Conservation (phyloP, 1,284 basidiomycete species). For the Wallemia mellicola region DNA sequence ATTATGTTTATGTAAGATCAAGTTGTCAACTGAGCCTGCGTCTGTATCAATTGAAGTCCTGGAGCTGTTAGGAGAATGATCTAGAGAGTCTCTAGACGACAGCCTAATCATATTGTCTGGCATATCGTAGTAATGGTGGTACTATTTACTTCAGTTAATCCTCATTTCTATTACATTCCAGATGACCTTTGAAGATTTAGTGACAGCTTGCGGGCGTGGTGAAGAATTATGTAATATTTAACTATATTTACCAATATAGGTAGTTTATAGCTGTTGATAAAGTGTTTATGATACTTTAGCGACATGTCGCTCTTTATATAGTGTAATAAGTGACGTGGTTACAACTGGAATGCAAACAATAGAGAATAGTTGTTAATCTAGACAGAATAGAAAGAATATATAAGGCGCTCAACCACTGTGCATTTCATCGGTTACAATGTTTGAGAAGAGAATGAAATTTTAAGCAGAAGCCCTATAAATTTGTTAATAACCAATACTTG, state of each 20-base stretch:
- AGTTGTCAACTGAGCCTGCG: neutral
- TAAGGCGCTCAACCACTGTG: neutral
- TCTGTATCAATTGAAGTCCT: neutral
- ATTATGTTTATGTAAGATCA: neutral
- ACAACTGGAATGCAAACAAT: no score
- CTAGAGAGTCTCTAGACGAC: neutral
- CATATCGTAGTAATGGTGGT: neutral
- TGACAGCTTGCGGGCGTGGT: no score
- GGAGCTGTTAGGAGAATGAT: neutral
- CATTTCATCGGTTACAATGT: neutral
- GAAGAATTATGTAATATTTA: no score
- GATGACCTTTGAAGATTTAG: neutral
- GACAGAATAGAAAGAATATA: no score
- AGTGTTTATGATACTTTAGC: no score
- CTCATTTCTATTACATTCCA: neutral
- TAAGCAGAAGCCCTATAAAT: conserved; percentile 1
- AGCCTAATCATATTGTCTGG: neutral
- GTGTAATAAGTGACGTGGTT: no score
- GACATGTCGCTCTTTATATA: no score
- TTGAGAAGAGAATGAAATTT: neutral
- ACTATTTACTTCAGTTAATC: neutral
- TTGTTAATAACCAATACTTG: neutral
- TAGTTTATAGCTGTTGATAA: no score
- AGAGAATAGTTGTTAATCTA: no score
- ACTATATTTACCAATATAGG: no score